Evolutionary conservation across 2,329 filamentous ascomycete genomes (phyloP).

Genomic region (Mycosphaerella sp.): DNA sequence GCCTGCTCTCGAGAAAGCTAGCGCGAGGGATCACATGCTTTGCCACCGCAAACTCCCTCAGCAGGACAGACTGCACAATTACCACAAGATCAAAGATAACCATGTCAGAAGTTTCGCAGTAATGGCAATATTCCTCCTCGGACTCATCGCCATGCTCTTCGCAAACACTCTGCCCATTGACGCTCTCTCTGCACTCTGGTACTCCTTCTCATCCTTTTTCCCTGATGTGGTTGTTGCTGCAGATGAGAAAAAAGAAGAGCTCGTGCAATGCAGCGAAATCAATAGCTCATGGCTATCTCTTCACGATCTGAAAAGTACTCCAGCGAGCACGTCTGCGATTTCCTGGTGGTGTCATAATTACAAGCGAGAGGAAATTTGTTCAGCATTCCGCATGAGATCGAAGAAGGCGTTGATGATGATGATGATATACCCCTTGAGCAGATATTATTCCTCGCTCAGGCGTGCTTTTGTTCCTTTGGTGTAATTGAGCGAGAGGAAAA

Average conservation of each 20-base stretch:
- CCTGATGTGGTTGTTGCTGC: too few species aligned
- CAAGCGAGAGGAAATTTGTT: not conserved
- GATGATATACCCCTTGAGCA: too few species aligned
- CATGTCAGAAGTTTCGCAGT: not conserved
- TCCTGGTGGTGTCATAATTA: not conserved
- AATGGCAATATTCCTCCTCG: slow-evolving; percentile 1
- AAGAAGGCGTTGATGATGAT: not conserved
- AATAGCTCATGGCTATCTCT: slow-evolving; percentile 6
- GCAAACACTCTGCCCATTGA: not conserved
- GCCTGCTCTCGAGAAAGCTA: not conserved
- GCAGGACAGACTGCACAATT: slow-evolving; percentile 2
- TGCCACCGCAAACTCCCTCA: slow-evolving; percentile 22
- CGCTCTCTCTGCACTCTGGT: not conserved
- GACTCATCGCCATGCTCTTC: not conserved
- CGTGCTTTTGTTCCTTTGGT: too few species aligned
- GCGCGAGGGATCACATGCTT: slow-evolving; percentile 14
- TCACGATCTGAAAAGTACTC: not conserved
- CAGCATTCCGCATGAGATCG: not conserved
- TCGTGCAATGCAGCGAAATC: slow-evolving; percentile 6
- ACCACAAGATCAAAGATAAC: slow-evolving; percentile 3
- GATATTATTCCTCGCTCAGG: too few species aligned
- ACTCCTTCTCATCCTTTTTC: not conserved
- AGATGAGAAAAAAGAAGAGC: not conserved
- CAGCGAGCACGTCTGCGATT: not conserved
- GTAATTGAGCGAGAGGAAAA: too few species aligned